phyloP scores from a whole-genome alignment of 2,329 filamentous ascomycete genomes.

The Epichloe amarillans region DNA sequence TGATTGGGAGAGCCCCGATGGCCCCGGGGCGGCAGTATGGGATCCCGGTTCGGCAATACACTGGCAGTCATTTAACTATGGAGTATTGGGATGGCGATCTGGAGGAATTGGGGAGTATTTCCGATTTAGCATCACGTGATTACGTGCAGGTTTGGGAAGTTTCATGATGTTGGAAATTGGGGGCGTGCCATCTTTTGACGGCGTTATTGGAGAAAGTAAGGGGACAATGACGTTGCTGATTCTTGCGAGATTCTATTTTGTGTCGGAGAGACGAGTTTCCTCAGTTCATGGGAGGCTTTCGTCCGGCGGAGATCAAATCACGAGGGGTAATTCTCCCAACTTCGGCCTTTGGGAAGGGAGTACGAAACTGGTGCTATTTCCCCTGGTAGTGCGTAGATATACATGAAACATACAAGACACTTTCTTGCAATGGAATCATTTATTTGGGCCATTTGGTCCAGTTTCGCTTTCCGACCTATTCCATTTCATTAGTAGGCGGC shows the following conservation, averaged over 20 bases:
- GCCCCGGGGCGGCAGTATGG: too few species aligned
- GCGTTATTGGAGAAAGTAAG: too few species aligned
- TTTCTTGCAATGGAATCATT: conserved; percentile 8
- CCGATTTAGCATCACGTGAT: conserved; percentile 3
- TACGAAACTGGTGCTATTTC: neutral
- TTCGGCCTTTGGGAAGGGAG: too few species aligned
- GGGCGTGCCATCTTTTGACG: too few species aligned
- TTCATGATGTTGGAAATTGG: neutral
- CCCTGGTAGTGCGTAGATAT: conserved; percentile 18
- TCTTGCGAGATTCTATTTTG: too few species aligned
- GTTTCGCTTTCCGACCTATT: conserved; percentile 38
- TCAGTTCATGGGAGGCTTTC: too few species aligned
- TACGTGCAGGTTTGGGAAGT: neutral
- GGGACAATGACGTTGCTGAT: too few species aligned
- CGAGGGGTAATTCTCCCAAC: too few species aligned
- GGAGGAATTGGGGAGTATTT: neutral
- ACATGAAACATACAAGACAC: conserved; percentile 20
- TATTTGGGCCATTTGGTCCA: conserved; percentile 48
- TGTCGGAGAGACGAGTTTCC: too few species aligned
- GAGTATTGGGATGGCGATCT: neutral
- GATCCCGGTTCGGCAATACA: neutral
- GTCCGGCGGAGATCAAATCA: too few species aligned
- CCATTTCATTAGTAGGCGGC: conserved; percentile 18
- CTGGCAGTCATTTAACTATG: too few species aligned
- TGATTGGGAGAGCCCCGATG: too few species aligned